Evolutionary conservation across 371 early-diverging fungal species (phyloP), one percentile per base, ranked within the genome.

Genomic region (Cokeromyces recurvatus): DNA sequence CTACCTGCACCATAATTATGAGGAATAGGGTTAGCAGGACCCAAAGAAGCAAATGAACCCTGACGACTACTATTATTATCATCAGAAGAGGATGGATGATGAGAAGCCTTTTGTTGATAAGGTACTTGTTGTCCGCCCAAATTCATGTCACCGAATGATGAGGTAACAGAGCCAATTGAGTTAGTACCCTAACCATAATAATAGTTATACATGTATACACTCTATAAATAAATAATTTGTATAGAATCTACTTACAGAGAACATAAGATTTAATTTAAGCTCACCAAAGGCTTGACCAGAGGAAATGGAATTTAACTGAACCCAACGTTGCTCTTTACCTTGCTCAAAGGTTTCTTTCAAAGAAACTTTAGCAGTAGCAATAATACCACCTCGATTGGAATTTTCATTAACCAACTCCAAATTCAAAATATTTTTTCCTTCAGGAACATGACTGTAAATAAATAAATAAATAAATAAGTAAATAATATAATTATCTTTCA

Each of bases 1-100:
- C 19, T 46, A n/a, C 59, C 53, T 16, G 53, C 41, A 36, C 59
- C 59, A 38, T 59, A 59, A 22, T 59, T 59, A 10, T 48, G 25
- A 46, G 59, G 59, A 32, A 59, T 53, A 29, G 59, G 59, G 9
- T 59, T 59, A 29, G 59, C 49, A 32, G 59, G 59, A 17, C 59
- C 59, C 32, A 59, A 42, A 14, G 59, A 53, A 22, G 59, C 27
- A 25, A 32, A 59, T 8, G 53, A 53, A 27, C 46, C 14, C 47
- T 53, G 49, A 24, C 58, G 58, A 19, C 58, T 53, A 6, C 53
- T 52, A n/a, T n/a, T 34, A 11, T 15, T 6, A 15, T 14, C 11
- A 34, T 34, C 10, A 34, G 9, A 15, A n/a, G 11, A 11, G 9
- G 35, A 9, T 8, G 29, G 5, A 34, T 34, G 35, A n/a, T 34